These are phyloP conservation scores for Dentipellis fragilis DNA, from an alignment of 768 basidiomycete species.

Conservation along the genomic window DNA sequence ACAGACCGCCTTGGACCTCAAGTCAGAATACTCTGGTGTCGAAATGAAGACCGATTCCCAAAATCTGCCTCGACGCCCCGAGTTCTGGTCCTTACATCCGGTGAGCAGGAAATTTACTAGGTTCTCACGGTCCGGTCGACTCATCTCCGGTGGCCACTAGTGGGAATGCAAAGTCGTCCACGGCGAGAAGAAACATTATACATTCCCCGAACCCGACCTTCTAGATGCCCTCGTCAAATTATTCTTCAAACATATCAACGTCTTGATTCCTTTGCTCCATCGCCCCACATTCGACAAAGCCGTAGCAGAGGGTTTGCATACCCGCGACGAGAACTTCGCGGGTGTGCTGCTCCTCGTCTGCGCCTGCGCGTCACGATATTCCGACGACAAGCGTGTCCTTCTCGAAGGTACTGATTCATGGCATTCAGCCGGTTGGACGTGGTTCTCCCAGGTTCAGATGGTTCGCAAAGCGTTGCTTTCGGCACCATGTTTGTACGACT, in stretches of 20 bases:
- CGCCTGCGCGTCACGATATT: conserved; percentile 38
- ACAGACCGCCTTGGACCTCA: conserved; percentile 32
- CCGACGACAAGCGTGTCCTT: conserved; percentile 41
- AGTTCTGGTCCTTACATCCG: conserved; percentile 40
- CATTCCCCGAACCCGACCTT: conserved; percentile 28
- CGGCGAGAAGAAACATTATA: not conserved
- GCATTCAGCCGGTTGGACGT: conserved; percentile 36
- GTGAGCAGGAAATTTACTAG: conserved; percentile 21
- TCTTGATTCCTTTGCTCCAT: conserved; percentile 37
- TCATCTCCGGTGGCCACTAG: not conserved
- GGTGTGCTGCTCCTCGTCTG: conserved; percentile 38
- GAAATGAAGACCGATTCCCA: conserved; percentile 1
- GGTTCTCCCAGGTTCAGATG: conserved; percentile 50
- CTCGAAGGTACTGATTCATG: conserved; percentile 16
- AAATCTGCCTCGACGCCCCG: conserved; percentile 27
- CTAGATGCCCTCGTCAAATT: conserved; percentile 32
- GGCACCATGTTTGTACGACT: conserved; percentile 51
- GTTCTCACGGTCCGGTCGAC: not conserved
- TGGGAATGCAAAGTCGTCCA: conserved; percentile 2
- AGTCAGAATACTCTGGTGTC: conserved; percentile 25
- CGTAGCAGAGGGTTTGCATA: conserved; percentile 28
- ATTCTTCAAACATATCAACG: conserved; percentile 35
- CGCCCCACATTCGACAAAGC: conserved; percentile 32
- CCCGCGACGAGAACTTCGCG: conserved; percentile 32
- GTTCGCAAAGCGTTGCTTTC: conserved; percentile 48